Evolutionary conservation across 108 stramenopile genomes (phyloP), one percentile per base, ranked within the genome.

Genomic region (Cafeteria roenbergensis): DNA sequence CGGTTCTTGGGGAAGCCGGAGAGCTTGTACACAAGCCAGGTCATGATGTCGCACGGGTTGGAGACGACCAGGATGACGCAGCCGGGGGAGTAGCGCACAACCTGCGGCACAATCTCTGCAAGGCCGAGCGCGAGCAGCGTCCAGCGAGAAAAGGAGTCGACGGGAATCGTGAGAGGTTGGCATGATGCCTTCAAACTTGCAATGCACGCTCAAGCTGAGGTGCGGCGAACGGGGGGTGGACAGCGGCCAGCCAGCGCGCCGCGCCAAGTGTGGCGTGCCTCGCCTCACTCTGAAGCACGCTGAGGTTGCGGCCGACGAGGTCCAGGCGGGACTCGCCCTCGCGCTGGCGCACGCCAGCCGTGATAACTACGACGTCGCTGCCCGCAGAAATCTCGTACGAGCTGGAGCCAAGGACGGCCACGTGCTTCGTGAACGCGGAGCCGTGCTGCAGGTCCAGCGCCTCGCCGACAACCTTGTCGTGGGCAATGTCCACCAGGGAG

Each of bases 11-110:
- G 82, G 29, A 80, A n/a, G 0, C 75, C 76, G 0, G 82, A 78
- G 57, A 76, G 71, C 58, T 76, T 79, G 28, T 71, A 58, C 26
- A 78, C 74, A 25, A 83, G 68, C 30, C 74, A 75, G 1, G 78
- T 78, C 82, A 83, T 78, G 28, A 78, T 66, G 52, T 83, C 82
- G 35, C 69, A 70, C 12, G 78, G 82, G 65, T 83, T 83, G 35
- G 73, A 25, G 14, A 80, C 78, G 50, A 80, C 71, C 57, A 73
- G 72, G 56, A 83, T 80, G 42, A 65, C 34, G 27, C 75, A 72
- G 30, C 77, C 52, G 8, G 82, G 82, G 26, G 65, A 64, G 57
- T 73, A 64, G 25, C 71, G 50, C 28, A 83, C 54, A 0, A 80
- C 75, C 50, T 78, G 30, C 21, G 78, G 78, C 35, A 83, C 75